Conservation (phyloP, 2,329 filamentous ascomycete species). For the Thelonectria rubi region DNA sequence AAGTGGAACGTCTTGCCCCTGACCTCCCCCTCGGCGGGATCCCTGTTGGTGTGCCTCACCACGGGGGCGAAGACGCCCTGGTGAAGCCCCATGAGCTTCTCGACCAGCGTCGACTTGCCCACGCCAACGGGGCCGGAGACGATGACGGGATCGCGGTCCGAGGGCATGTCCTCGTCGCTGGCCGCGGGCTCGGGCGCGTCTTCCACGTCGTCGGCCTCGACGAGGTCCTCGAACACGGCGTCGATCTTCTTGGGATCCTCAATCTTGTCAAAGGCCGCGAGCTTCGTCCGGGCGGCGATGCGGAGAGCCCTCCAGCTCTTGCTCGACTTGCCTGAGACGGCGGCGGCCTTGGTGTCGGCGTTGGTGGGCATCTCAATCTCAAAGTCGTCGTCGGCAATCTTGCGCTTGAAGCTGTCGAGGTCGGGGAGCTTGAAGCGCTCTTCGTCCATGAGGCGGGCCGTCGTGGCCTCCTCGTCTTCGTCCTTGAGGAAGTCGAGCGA, state of each 20-base stretch:
- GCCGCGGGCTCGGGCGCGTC: slow-evolving; percentile 48
- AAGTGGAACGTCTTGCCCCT: slow-evolving; percentile 64
- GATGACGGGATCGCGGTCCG: slow-evolving; percentile 66
- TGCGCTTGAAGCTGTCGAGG: slow-evolving; percentile 74
- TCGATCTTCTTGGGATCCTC: slow-evolving; percentile 80
- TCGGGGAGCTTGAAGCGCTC: slow-evolving; percentile 74
- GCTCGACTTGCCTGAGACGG: slow-evolving; percentile 79
- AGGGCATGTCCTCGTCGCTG: slow-evolving; percentile 52
- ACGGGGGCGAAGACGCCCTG: slow-evolving; percentile 71
- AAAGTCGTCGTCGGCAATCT: slow-evolving; percentile 82
- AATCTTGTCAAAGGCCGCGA: slow-evolving; percentile 85
- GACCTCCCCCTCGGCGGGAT: slow-evolving; percentile 59
- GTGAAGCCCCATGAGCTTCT: slow-evolving; percentile 69
- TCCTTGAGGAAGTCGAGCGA: slow-evolving; percentile 82
- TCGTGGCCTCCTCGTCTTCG: slow-evolving; percentile 63
- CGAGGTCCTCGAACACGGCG: slow-evolving; percentile 62
- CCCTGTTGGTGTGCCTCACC: slow-evolving; percentile 63
- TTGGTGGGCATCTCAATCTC: slow-evolving; percentile 84
- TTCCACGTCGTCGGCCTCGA: slow-evolving; percentile 49
- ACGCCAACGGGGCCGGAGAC: slow-evolving; percentile 71
- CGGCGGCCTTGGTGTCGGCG: slow-evolving; percentile 63
- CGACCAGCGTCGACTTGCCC: slow-evolving; percentile 71
- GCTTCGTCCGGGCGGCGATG: slow-evolving; percentile 76
- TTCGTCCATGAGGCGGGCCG: slow-evolving; percentile 74
- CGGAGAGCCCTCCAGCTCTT: slow-evolving; percentile 91